Evolutionary conservation across 352 stramenopile species (phyloP), one percentile per base, ranked within the genome.

Genomic region (Globisporangium megalacanthum): DNA sequence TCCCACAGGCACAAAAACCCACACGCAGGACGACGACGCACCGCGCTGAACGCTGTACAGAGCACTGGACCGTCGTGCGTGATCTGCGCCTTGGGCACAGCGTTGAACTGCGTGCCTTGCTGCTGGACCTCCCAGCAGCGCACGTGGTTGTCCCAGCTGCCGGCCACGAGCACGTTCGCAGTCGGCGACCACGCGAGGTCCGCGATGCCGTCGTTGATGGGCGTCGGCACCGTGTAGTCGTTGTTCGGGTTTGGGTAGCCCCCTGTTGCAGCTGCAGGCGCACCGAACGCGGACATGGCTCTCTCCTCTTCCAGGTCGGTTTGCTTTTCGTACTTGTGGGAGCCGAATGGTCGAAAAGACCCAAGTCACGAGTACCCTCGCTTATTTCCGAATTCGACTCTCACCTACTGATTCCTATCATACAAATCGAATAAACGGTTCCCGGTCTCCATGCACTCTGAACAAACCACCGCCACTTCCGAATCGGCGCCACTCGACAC

Each of bases 1-100:
- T 17, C 25, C 4, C 25, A 54, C 17, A 46, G 6, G 37, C 9
- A 47, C 17, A 48, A 10, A 49, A 66, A 44, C 29, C 46, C 41
- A 48, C 25, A 39, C 19, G 29, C 22, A 35, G n/a, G 6, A 17
- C 33, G n/a, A 4, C 14, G 4, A 41, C 79, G 60, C 54, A 92
- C 83, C 44, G 79, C 69, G 10, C 86, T 97, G 55, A 98, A 97
- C 36, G 83, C 86, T 39, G 88, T 95, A 64, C 92, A 93, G 2
- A 99, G 78, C 29, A 97, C 94, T 0, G 94, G 92, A 1, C 75
- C 83, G n/a, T 96, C 83, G 72, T 96, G 83, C 49, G 75, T 86
- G 76, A 90, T 96, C 64, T 89, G 75, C 22, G 86, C 86, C 68
- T 92, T 88, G 45, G 81, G 74, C 36, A 84, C 74, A 17, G 80